phyloP scores from a whole-genome alignment of 1,284 basidiomycete species.

The Schizopora paradoxa region DNA sequence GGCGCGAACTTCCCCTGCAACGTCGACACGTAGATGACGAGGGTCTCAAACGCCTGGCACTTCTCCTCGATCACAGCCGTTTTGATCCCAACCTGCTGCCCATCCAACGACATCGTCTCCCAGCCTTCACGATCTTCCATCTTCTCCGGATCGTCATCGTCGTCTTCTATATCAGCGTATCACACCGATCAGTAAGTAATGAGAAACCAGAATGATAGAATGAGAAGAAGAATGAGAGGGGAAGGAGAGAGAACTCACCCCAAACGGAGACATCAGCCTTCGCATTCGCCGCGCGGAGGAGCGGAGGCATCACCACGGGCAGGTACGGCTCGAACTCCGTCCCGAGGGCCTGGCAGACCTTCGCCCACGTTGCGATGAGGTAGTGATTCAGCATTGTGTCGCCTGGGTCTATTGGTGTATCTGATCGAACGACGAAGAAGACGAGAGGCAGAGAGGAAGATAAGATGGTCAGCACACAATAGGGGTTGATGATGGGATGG shows the following conservation, averaged over 20 bases:
- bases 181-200: slow-evolving; percentile 4
- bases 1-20: slow-evolving; percentile 67
- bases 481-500: background rate
- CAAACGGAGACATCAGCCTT: slow-evolving; percentile 77
- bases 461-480: background rate
- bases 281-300: slow-evolving; percentile 71
- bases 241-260: slow-evolving; percentile 37
- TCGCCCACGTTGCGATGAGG: slow-evolving; percentile 76
- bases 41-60: slow-evolving; percentile 79
- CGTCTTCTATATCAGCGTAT: slow-evolving; percentile 41
- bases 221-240: background rate
- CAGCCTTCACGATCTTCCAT: slow-evolving; percentile 62
- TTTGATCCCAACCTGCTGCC: slow-evolving; percentile 68
- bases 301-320: slow-evolving; percentile 72
- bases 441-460: slow-evolving; percentile 1
- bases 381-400: slow-evolving; percentile 66
- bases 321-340: slow-evolving; percentile 81
- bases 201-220: background rate
- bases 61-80: slow-evolving; percentile 83
- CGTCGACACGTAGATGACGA: slow-evolving; percentile 74
- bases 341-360: slow-evolving; percentile 76
- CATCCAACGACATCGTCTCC: slow-evolving; percentile 73
- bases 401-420: slow-evolving; percentile 55
- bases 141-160: slow-evolving; percentile 40
- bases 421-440: slow-evolving; percentile 29